Percentiles rank a stretch among this genome's conserved stretches.
These are phyloP conservation scores for Melanogaster broomeanus DNA, from an alignment of 768 basidiomycete genomes.

Conservation along the genomic window DNA sequence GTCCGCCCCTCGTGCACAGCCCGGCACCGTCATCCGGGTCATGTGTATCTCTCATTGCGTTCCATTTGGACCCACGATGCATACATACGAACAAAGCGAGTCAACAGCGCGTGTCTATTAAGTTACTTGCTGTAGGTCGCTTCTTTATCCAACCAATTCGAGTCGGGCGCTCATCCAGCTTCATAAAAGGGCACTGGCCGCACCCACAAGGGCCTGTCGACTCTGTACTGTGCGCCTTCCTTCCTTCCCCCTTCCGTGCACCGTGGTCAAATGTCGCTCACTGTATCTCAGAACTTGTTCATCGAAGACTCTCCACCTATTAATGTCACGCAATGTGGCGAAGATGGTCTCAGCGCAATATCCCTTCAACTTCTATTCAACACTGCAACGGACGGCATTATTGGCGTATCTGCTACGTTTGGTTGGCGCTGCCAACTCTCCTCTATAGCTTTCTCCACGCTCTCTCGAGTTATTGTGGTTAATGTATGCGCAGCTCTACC, in stretches of 20 bases:
- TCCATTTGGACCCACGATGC: too few species aligned
- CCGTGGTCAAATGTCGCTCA: slow-evolving; percentile 19
- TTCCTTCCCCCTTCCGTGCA: not conserved
- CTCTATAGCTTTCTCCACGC: slow-evolving; percentile 42
- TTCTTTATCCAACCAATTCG: not conserved
- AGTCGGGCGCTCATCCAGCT: not conserved
- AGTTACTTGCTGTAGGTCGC: slow-evolving; percentile 1
- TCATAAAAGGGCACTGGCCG: not conserved
- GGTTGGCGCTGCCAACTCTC: slow-evolving; percentile 35
- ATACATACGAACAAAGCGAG: too few species aligned
- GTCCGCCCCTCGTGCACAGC: too few species aligned
- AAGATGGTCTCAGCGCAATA: slow-evolving; percentile 22
- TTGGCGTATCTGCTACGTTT: slow-evolving; percentile 49
- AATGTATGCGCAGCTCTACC: slow-evolving; percentile 16
- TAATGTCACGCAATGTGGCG: slow-evolving; percentile 26
- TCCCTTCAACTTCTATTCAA: slow-evolving; percentile 32
- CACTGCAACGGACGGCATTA: slow-evolving; percentile 14
- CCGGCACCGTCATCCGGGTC: too few species aligned
- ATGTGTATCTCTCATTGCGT: too few species aligned
- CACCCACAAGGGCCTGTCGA: not conserved
- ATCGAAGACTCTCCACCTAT: slow-evolving; percentile 23
- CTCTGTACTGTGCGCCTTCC: not conserved
- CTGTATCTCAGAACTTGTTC: slow-evolving; percentile 38
- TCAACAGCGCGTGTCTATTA: too few species aligned
- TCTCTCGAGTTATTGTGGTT: slow-evolving; percentile 37